Evolutionary conservation across 352 stramenopile genomes (phyloP), one percentile per base, ranked within the genome.

Genomic region (Phytophthora uliginosa): DNA sequence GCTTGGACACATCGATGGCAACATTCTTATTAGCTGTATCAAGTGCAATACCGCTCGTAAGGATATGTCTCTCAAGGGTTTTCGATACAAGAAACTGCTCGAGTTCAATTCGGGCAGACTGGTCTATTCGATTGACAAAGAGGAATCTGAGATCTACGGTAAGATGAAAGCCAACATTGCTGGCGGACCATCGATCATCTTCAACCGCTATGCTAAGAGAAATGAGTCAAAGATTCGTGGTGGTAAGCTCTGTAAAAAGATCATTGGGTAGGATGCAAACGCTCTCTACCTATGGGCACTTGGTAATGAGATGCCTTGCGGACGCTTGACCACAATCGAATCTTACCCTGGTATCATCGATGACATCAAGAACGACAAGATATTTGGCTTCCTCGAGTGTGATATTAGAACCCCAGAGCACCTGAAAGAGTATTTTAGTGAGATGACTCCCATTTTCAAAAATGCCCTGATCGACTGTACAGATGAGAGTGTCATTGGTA

Each of bases 241-340:
- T 26, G 59, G 45, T 34, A 65, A 65, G 45, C 3, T 65, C 6
- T 65, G 59, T 65, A 65, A 65, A 7, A 65, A 65, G 34, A 18
- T 57, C 9, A 65, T 65, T 26, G 66, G 70, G 2, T 63, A 66
- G 17, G 69, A 66, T 42, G 70, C 63, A 12, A 66, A 81, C 13
- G 22, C 10, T 33, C 52, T 48, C 4, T 58, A 42, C 62, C 64
- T 57, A 12, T 40, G 34, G 34, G 34, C 34, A 0, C 34, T 40
- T 12, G 34, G 34, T 40, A 40, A 40, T 40, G 61, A 76, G 3
- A 83, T 85, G 72, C 78, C 75, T 7, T 85, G 78, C 47, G 72
- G 72, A 22, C 26, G 36, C 1, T 48, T 79, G 5, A 71, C 55
- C 38, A 62, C 55, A 0, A 24, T 62, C 17, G 36, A 62, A 9